Evolutionary conservation across 345 rosid genomes (phyloP).

Genomic region (Conringia planisiliqua): DNA sequence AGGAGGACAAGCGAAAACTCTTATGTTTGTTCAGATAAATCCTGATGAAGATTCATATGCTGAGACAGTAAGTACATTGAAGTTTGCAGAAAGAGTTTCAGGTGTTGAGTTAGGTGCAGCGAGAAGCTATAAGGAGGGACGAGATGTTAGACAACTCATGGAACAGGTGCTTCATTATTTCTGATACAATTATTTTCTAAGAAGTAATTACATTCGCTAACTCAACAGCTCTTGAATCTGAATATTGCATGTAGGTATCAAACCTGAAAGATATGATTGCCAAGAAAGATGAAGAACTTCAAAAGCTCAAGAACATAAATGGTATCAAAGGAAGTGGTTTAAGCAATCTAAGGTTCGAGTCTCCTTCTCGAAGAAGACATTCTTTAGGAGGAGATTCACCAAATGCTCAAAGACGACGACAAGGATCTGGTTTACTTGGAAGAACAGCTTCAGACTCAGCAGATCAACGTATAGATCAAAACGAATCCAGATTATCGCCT

Average conservation of each 20-base stretch:
- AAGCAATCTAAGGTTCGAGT: conserved; percentile 39
- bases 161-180: conserved; percentile 51
- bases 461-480: conserved; percentile 38
- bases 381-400: conserved; percentile 45
- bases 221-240: not conserved
- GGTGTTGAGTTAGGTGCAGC: no score
- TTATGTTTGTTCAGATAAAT: no score
- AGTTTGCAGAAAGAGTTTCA: no score
- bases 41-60: no score
- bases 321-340: conserved; percentile 38
- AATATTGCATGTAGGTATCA: conserved; percentile 49
- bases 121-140: conserved; percentile 59
- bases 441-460: conserved; percentile 56
- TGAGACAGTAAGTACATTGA: no score
- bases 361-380: conserved; percentile 58
- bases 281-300: conserved; percentile 79
- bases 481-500: conserved; percentile 31
- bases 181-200: no score
- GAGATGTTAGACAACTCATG: conserved; percentile 74
- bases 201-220: no score
- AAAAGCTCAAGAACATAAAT: conserved; percentile 43
- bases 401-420: conserved; percentile 23
- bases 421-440: conserved; percentile 36
- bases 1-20: no score
- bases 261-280: conserved; percentile 54